A percentile compares a stretch with the other conserved stretches of the same genome.
Evolutionary conservation across 2,329 filamentous ascomycete species (phyloP).

Genomic region (Nemania sp.): DNA sequence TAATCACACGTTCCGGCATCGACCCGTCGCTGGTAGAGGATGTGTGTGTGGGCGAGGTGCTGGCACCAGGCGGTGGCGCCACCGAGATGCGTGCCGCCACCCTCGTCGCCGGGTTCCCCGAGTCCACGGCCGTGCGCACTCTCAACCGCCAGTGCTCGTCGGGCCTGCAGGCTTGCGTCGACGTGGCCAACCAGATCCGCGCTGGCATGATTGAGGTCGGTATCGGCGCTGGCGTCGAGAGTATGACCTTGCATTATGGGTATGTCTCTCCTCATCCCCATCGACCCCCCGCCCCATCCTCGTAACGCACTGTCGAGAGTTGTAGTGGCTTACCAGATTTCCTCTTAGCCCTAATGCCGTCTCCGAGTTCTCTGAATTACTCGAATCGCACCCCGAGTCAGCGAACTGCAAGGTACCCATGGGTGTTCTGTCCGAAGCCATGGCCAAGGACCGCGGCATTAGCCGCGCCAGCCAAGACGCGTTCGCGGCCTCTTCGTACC

Average conservation of each 20-base stretch:
- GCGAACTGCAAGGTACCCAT: conserved; percentile 98
- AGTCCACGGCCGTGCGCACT: conserved; percentile 79
- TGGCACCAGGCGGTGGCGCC: conserved; percentile 90
- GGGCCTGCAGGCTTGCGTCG: conserved; percentile 88
- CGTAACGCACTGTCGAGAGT: background rate
- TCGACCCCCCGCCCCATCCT: background rate
- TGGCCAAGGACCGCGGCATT: conserved; percentile 85
- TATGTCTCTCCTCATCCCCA: conserved; percentile 45
- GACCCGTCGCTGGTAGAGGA: conserved; percentile 89
- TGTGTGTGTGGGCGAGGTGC: conserved; percentile 86
- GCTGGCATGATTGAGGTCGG: conserved; percentile 94
- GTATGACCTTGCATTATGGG: conserved; percentile 94
- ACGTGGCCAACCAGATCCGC: conserved; percentile 91
- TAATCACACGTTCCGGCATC: conserved; percentile 85
- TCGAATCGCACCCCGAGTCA: conserved; percentile 79
- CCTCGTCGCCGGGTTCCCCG: conserved; percentile 88
- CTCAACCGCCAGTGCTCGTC: conserved; percentile 95
- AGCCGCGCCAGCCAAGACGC: conserved; percentile 76
- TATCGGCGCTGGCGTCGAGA: conserved; percentile 93
- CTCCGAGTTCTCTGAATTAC: conserved; percentile 86
- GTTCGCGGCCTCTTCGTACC: conserved; percentile 93
- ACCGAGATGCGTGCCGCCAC: conserved; percentile 95
- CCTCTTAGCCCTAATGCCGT: conserved; percentile 73
- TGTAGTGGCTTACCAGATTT: conserved; percentile 10
- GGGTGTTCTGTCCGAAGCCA: conserved; percentile 90